phyloP scores from a whole-genome alignment of 805 yeast genomes.

The Tetrapisispora arboricola region DNA sequence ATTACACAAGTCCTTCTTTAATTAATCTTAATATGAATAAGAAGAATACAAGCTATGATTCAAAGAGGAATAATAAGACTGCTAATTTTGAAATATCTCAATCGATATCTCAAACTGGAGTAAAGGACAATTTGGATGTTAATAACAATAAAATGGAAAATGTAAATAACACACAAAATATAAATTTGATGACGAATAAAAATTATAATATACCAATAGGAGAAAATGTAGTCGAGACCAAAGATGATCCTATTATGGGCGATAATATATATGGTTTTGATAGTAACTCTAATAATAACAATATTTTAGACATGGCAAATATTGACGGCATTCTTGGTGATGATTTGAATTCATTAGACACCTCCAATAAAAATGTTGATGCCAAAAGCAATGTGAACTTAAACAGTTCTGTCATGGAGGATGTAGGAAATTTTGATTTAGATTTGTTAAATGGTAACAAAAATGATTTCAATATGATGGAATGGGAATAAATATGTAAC shows the following conservation, averaged over 20 bases:
- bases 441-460: slow-evolving; percentile 16
- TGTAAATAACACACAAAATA: neutral
- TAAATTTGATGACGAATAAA: too few species aligned
- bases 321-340: slow-evolving; percentile 2
- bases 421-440: slow-evolving; percentile 9
- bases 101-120: neutral
- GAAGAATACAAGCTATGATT: neutral
- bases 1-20: slow-evolving; percentile 1
- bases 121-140: neutral
- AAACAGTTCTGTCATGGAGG: neutral
- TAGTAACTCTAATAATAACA: slow-evolving; percentile 1
- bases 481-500: slow-evolving; percentile 14
- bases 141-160: neutral
- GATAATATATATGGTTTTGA: slow-evolving; percentile 1
- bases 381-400: neutral
- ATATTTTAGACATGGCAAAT: slow-evolving; percentile 4
- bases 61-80: neutral
- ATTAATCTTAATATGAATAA: neutral
- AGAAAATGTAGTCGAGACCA: neutral
- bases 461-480: slow-evolving; percentile 19
- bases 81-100: neutral
- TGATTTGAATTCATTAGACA: neutral
- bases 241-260: slow-evolving; percentile 4
- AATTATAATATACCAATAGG: neutral
- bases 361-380: neutral